These are phyloP conservation scores for Endothia cerciana DNA, from an alignment of 2,329 filamentous ascomycete genomes.

Conservation along the genomic window DNA sequence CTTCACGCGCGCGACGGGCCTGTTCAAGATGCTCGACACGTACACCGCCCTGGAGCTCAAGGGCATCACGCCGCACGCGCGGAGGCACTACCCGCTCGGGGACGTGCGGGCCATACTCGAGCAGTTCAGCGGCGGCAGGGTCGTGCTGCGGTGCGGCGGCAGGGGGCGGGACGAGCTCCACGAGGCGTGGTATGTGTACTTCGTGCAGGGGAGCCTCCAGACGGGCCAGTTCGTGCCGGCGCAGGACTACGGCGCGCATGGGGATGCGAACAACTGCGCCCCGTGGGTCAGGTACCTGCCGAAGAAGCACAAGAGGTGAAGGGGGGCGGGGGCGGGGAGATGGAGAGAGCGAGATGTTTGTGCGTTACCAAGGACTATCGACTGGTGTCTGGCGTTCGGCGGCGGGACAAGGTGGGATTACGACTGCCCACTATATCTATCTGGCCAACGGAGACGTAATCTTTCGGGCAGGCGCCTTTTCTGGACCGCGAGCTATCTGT, in stretches of 20 bases:
- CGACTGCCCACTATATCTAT: background rate
- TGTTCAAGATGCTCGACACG: conserved; percentile 49
- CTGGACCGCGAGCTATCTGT: background rate
- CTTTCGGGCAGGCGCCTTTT: background rate
- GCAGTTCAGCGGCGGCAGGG: conserved; percentile 48
- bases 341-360: too few relatives aligned
- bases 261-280: conserved; percentile 45
- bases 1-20: conserved; percentile 46
- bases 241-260: conserved; percentile 41
- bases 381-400: background rate
- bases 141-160: conserved; percentile 49
- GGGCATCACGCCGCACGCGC: conserved; percentile 41
- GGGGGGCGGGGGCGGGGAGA: background rate
- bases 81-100: conserved; percentile 50
- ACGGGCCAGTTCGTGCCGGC: conserved; percentile 52
- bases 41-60: conserved; percentile 43
- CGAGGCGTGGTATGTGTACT: conserved; percentile 59
- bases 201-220: conserved; percentile 56
- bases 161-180: conserved; percentile 46
- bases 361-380: background rate
- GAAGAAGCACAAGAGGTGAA: conserved; percentile 38
- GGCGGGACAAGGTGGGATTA: background rate
- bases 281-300: conserved; percentile 45
- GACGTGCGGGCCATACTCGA: conserved; percentile 48
- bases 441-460: background rate